Percentiles rank a stretch among this genome's conserved stretches.
phyloP scores from a whole-genome alignment of 768 basidiomycete species.

The Psilocybe azurescens region DNA sequence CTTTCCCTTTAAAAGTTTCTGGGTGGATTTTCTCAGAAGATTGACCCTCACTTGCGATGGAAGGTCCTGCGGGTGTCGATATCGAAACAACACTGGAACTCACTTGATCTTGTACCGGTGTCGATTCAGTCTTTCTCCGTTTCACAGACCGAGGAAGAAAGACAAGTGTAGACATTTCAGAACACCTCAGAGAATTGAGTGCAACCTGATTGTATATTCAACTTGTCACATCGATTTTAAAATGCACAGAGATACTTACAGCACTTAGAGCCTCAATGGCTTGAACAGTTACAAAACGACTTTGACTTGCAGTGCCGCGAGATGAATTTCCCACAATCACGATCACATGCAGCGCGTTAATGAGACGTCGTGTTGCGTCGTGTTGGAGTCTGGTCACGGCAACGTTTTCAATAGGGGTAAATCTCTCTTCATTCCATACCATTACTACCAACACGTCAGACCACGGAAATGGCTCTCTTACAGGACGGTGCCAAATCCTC shows the following conservation, averaged over 20 bases:
- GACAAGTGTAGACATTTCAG: constrained; percentile 24
- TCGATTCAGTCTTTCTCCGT: constrained; percentile 15
- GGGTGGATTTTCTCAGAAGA: neutral
- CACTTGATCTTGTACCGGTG: constrained; percentile 12
- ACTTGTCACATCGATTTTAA: no score
- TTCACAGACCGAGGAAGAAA: constrained; percentile 35
- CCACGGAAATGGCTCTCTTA: neutral
- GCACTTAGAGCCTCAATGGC: no score
- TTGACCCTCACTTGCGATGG: constrained; percentile 15
- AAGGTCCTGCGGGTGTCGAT: constrained; percentile 11
- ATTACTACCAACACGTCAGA: neutral
- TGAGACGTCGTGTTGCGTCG: neutral
- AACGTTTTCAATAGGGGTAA: no score
- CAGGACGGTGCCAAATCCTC: neutral
- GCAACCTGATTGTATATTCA: neutral
- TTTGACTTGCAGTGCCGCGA: no score
- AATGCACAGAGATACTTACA: no score
- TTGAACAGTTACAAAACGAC: no score
- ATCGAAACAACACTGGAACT: constrained; percentile 11
- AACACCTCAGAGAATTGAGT: neutral
- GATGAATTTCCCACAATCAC: neutral
- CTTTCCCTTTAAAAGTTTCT: constrained; percentile 13
- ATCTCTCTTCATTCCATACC: neutral
- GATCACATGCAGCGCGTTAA: neutral
- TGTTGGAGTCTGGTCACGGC: no score